These are phyloP conservation scores for Barnettozyma wickerhamii DNA, from an alignment of 805 yeast genomes.

Conservation along the genomic window DNA sequence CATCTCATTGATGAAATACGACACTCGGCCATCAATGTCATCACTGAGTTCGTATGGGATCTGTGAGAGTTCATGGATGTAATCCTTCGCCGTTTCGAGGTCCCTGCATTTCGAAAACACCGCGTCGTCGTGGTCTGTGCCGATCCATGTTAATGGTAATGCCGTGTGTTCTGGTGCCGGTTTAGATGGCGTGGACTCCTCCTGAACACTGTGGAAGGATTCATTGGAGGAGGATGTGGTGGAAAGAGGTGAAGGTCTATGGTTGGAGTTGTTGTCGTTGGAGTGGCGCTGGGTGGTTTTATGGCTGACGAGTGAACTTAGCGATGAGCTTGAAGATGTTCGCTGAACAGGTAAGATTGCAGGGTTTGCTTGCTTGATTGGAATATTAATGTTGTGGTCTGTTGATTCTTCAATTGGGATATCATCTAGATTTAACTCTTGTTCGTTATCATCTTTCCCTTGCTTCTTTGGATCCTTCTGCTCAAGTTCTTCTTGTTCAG, in stretches of 20 bases:
- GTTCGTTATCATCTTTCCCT: too few species aligned
- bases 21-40: constrained; percentile 62
- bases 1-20: constrained; percentile 61
- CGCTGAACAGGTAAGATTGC: background rate
- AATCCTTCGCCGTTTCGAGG: constrained; percentile 28
- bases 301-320: background rate
- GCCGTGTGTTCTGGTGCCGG: background rate
- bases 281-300: background rate
- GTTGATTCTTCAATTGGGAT: constrained; percentile 28
- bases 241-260: background rate
- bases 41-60: constrained; percentile 39
- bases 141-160: constrained; percentile 20
- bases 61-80: constrained; percentile 15
- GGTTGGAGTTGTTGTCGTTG: background rate
- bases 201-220: constrained; percentile 8
- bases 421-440: constrained; percentile 15
- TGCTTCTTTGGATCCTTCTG: too few species aligned
- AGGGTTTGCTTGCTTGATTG: background rate
- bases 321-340: background rate
- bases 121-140: constrained; percentile 26
- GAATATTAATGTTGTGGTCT: constrained; percentile 21
- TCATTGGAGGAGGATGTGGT: constrained; percentile 1
- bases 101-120: constrained; percentile 27
- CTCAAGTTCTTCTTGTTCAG: too few species aligned
- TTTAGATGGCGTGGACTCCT: background rate